A percentile compares a stretch with the other conserved stretches of the same genome.
These are phyloP conservation scores for Calonectria multiphialidica DNA, from an alignment of 2,329 filamentous ascomycete genomes.

Conservation along the genomic window DNA sequence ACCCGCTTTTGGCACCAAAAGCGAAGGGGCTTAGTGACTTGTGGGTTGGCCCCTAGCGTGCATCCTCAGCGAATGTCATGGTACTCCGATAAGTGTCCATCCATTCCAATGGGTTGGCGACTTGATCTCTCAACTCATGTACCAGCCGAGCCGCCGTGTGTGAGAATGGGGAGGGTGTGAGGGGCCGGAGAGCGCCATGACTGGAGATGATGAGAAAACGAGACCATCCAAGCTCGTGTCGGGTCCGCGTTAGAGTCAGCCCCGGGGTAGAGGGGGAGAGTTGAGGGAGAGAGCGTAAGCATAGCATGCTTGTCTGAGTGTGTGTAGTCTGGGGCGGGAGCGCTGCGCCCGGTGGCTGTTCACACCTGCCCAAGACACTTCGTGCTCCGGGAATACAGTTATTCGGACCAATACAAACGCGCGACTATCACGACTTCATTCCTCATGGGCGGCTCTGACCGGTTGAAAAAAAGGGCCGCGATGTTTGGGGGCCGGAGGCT, in stretches of 20 bases:
- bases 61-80: neutral
- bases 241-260: neutral
- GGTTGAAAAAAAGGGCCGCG: neutral
- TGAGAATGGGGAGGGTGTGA: neutral
- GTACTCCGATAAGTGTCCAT: neutral
- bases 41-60: neutral
- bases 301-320: neutral
- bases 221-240: neutral
- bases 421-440: neutral
- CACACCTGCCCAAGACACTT: neutral
- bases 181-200: neutral
- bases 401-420: neutral
- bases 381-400: neutral
- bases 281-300: neutral
- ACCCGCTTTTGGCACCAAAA: neutral
- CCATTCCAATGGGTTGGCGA: neutral
- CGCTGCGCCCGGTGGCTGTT: conserved; percentile 5
- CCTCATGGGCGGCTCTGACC: neutral
- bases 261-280: neutral
- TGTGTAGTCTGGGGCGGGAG: neutral
- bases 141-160: neutral
- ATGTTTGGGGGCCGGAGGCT: neutral
- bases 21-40: neutral
- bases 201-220: neutral
- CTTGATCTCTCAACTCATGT: neutral